Conservation (phyloP, 345 rosid species). For the Trapa bicornis region DNA sequence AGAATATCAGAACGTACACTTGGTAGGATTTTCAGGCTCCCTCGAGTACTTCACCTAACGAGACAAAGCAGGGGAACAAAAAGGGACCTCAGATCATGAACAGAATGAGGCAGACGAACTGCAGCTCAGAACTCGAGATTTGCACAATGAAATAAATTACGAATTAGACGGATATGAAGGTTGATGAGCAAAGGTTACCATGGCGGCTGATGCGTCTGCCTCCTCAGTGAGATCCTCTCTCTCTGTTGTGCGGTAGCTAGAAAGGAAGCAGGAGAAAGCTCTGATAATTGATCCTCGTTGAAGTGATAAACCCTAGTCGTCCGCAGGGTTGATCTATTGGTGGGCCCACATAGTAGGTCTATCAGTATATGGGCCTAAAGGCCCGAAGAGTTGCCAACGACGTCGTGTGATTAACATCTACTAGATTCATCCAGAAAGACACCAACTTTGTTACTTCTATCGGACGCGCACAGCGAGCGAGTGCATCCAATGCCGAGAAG, state of each 20-base stretch:
- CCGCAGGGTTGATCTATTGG: no score
- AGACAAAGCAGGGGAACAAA: conserved; percentile 1
- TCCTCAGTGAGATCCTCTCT: conserved; percentile 8
- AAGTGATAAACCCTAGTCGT: background rate
- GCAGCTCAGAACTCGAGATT: background rate
- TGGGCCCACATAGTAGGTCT: no score
- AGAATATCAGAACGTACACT: conserved; percentile 27
- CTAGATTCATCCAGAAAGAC: no score
- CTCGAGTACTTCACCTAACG: conserved; percentile 60
- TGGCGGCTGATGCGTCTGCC: conserved; percentile 7
- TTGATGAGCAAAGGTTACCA: conserved; percentile 1
- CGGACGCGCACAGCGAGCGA: no score
- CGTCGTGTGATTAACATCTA: no score
- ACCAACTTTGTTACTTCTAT: no score
- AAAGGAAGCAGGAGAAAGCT: no score
- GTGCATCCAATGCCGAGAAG: no score
- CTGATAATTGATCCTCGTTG: background rate
- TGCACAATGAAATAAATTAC: background rate
- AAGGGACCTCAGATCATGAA: background rate
- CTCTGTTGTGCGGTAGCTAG: background rate
- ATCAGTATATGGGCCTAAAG: no score
- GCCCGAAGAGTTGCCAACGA: no score
- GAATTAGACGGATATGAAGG: background rate
- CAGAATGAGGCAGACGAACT: background rate
- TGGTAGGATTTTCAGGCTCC: conserved; percentile 64